phyloP scores from a whole-genome alignment of 2,329 filamentous ascomycete species.

The Hymenoscyphus infarciens region DNA sequence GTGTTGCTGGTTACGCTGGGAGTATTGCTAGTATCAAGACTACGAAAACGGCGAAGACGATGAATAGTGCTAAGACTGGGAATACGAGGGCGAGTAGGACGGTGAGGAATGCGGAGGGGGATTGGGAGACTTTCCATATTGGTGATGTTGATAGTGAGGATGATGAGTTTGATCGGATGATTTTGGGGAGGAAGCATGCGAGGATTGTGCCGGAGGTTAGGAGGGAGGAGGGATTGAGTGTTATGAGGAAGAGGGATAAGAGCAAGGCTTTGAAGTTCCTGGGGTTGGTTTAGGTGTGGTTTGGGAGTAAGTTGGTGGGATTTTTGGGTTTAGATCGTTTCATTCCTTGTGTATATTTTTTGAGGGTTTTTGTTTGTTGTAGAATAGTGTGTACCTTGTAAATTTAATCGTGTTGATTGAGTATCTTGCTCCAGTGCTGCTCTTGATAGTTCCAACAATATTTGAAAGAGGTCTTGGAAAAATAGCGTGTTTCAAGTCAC shows the following conservation, averaged over 20 bases:
- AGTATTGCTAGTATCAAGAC: neutral
- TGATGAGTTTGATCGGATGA: constrained; percentile 35
- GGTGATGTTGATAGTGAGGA: constrained; percentile 35
- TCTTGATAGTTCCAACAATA: too few relatives aligned
- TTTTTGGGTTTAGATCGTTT: neutral
- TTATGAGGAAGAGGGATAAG: constrained; percentile 26
- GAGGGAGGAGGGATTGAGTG: constrained; percentile 8
- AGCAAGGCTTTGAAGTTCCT: constrained; percentile 40
- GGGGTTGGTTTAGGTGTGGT: constrained; percentile 30
- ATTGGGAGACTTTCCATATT: constrained; percentile 34
- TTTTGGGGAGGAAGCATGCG: constrained; percentile 26
- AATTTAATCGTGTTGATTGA: too few relatives aligned
- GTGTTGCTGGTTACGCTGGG: neutral
- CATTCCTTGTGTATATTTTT: neutral
- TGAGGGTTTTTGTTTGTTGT: neutral
- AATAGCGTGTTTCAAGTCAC: too few relatives aligned
- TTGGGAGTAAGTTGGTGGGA: too few relatives aligned
- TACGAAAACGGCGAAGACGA: constrained; percentile 13
- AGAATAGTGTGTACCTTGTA: too few relatives aligned
- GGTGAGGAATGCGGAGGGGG: constrained; percentile 13
- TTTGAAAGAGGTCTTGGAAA: too few relatives aligned
- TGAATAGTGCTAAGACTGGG: constrained; percentile 12
- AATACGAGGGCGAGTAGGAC: constrained; percentile 3
- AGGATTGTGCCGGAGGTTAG: constrained; percentile 20
- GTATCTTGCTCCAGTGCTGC: too few relatives aligned